Base-by-base conservation (phyloP, 768 basidiomycete genomes). In the Dacryopinax primogenitus region DNA sequence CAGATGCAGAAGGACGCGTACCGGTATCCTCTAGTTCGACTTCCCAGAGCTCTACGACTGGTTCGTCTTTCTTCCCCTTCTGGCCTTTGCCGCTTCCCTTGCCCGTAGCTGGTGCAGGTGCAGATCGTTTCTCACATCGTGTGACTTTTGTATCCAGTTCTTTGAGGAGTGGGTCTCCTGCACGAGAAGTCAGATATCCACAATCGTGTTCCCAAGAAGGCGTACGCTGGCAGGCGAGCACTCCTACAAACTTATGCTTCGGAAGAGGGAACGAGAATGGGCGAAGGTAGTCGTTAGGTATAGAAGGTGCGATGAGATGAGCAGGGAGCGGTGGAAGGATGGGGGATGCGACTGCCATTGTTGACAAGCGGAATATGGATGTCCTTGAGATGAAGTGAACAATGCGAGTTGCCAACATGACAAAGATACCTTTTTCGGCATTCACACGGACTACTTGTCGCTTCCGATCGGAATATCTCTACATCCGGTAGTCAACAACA, bases 141-240 rank as follows among this genome's bases (percentile, higher is more conserved):
- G 86, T 77, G 2, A 88, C 80, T 0, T 74, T 79, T 1, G 87
- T 88, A 41, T 76, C 74, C 15, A 91, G 76, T 63, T 80, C 75
- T 44, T 79, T 77, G 21, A 86, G 78, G 15, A 90, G 80, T 6
- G 89, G 88, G 69, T 91, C 86, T 30, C 86, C 87, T 87, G 71
- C 35, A 65, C 11, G 62, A 66, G 13, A 15, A 21, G 16, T 62
- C 28, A 64, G 28, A 18, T 63, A 35, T 32, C 33, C n/a, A 61
- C 16, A 33, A n/a, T 45, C 35, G 47, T 34, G 23, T 13, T 47
- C 63, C 23, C 63, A 63, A 16, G 41, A 62, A 67, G 36, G 66
- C 76, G 69, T 76, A 87, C 87, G 85, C 80, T 90, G 88, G 72
- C 89, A 91, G 18, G 87, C 84, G 32, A 92, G 77, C 16, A 90